Conservation (phyloP, 2,329 filamentous ascomycete species). For the Aspergillus pseudoglaucus region DNA sequence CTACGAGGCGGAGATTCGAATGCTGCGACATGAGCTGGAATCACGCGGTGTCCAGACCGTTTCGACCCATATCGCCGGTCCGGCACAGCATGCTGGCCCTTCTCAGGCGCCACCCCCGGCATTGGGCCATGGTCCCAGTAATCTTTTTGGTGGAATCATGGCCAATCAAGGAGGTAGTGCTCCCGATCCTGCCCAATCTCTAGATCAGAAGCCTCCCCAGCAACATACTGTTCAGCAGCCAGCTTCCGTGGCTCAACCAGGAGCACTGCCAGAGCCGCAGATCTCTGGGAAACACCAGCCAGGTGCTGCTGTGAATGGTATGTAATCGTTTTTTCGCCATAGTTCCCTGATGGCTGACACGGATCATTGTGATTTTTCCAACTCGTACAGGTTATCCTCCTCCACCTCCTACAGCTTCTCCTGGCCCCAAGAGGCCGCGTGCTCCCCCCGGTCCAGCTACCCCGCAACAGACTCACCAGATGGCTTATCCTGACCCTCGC, state of each 20-base stretch:
- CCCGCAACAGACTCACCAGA: constrained; percentile 82
- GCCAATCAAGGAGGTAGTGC: constrained; percentile 78
- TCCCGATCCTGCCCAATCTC: constrained; percentile 70
- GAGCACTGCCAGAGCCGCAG: constrained; percentile 65
- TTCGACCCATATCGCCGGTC: constrained; percentile 64
- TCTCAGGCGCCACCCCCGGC: constrained; percentile 77
- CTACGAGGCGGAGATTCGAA: constrained; percentile 85
- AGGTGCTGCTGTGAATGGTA: constrained; percentile 57
- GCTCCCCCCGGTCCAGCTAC: constrained; percentile 66
- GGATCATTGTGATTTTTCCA: constrained; percentile 19
- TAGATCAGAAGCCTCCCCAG: constrained; percentile 55
- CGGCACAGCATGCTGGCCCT: constrained; percentile 69
- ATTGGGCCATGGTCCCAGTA: constrained; percentile 80
- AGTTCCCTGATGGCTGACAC: constrained; percentile 44
- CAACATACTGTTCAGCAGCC: constrained; percentile 53
- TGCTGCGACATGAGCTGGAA: constrained; percentile 82
- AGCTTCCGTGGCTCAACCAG: constrained; percentile 49
- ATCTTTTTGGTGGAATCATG: constrained; percentile 95
- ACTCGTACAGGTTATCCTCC: constrained; percentile 63
- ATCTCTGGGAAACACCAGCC: constrained; percentile 66
- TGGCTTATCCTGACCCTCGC: constrained; percentile 74
- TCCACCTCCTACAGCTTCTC: constrained; percentile 77
- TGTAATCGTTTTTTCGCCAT: constrained; percentile 26
- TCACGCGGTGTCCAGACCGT: constrained; percentile 57
- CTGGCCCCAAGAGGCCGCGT: constrained; percentile 71